phyloP scores from a whole-genome alignment of 306 rosid species.

The Delonix regia region DNA sequence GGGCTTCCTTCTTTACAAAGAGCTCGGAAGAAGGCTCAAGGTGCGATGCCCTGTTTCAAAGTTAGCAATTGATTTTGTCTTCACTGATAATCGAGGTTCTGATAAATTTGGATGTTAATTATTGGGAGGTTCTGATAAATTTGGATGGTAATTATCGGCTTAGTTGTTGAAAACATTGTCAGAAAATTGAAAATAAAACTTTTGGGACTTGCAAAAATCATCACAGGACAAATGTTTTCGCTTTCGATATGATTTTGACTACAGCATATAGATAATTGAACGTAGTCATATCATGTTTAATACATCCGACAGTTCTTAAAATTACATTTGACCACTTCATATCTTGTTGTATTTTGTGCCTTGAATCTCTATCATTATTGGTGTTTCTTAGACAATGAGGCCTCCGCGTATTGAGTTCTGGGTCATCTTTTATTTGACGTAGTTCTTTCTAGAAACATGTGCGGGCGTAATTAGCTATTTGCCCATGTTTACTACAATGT shows the following conservation, averaged over 20 bases:
- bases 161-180: not conserved
- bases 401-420: not conserved
- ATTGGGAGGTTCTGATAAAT: not conserved
- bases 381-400: not conserved
- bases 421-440: conserved; percentile 7
- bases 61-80: not conserved
- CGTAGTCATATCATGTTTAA: not conserved
- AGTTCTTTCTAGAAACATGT: not conserved
- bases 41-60: conserved; percentile 33
- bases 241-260: not conserved
- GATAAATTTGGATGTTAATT: not conserved
- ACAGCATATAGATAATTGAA: not conserved
- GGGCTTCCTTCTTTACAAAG: conserved; percentile 96
- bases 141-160: not conserved
- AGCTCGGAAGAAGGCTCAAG: conserved; percentile 97
- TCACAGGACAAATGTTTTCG: not conserved
- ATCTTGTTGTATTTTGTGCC: not conserved
- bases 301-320: too few relatives aligned
- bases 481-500: not conserved
- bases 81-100: not conserved
- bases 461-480: not conserved
- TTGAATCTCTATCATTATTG: not conserved
- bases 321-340: too few relatives aligned
- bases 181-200: not conserved
- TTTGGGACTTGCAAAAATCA: not conserved